phyloP scores from a whole-genome alignment of 2,329 filamentous ascomycete species.

The Colletotrichum graminicola region DNA sequence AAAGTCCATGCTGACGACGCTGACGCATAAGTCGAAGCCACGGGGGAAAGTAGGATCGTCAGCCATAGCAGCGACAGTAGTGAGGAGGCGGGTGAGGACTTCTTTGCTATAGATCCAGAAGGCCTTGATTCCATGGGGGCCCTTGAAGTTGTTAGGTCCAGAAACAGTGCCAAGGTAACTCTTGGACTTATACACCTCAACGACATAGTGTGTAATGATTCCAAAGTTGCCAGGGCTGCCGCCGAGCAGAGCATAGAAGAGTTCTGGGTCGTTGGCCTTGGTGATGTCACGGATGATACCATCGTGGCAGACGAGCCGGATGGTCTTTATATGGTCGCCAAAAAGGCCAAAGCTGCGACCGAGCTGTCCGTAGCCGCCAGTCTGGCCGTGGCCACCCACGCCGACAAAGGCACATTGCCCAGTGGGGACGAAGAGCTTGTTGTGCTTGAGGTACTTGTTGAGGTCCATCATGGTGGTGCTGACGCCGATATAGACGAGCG shows the following conservation, averaged over 20 bases:
- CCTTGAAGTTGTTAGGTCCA: conserved; percentile 44
- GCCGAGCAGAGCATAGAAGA: conserved; percentile 70
- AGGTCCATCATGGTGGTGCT: conserved; percentile 58
- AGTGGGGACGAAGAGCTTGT: conserved; percentile 59
- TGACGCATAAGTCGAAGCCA: conserved; percentile 62
- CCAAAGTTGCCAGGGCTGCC: conserved; percentile 71
- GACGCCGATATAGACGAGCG: conserved; percentile 54
- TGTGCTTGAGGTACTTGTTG: conserved; percentile 55
- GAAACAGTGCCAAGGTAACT: conserved; percentile 23
- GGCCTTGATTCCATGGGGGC: conserved; percentile 57
- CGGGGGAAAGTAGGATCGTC: conserved; percentile 58
- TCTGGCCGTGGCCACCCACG: conserved; percentile 61
- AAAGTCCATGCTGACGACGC: conserved; percentile 58
- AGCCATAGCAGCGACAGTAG: conserved; percentile 58
- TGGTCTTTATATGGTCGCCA: conserved; percentile 64
- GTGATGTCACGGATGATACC: conserved; percentile 61
- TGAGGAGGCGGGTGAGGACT: conserved; percentile 54
- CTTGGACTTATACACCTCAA: conserved; percentile 53
- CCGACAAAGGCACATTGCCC: conserved; percentile 61
- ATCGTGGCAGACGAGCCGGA: conserved; percentile 60
- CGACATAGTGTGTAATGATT: conserved; percentile 66
- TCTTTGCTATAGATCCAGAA: conserved; percentile 56
- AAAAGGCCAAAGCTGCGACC: conserved; percentile 64
- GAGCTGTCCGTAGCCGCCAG: conserved; percentile 62
- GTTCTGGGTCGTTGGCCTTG: conserved; percentile 62